These are phyloP conservation scores for Phascolomyces articulosus DNA, from an alignment of 371 early-diverging fungal genomes.

Conservation along the genomic window DNA sequence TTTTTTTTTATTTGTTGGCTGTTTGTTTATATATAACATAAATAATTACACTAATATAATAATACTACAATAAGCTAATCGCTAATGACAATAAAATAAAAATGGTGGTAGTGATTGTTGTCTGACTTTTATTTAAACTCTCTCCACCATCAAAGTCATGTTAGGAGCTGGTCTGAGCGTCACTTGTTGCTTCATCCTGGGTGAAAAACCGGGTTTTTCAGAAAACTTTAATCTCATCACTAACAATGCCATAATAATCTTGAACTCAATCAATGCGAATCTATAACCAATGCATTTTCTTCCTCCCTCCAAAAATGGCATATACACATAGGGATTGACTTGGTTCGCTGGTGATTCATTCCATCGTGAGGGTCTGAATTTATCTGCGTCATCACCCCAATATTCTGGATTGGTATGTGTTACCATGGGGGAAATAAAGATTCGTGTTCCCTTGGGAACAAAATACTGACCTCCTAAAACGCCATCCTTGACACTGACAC, in stretches of 20 bases:
- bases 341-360: conserved; percentile 28
- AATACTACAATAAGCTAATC: no score
- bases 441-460: conserved; percentile 56
- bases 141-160: conserved; percentile 24
- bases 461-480: conserved; percentile 39
- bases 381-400: conserved; percentile 71
- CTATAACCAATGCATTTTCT: conserved; percentile 27
- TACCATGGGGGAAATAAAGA: conserved; percentile 45
- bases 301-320: conserved; percentile 63
- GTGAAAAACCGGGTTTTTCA: conserved; percentile 25
- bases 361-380: conserved; percentile 71
- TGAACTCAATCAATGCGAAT: conserved; percentile 32
- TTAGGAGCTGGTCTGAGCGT: conserved; percentile 29
- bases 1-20: no score
- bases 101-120: no score
- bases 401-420: conserved; percentile 49
- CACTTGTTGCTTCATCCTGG: conserved; percentile 14
- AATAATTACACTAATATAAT: no score
- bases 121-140: not conserved
- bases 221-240: conserved; percentile 17
- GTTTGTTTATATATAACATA: no score
- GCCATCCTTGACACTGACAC: conserved; percentile 34
- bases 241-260: conserved; percentile 26
- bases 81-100: no score
- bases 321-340: conserved; percentile 48